phyloP scores from a whole-genome alignment of 2,329 filamentous ascomycete genomes.

The Talaromyces amestolkiae region DNA sequence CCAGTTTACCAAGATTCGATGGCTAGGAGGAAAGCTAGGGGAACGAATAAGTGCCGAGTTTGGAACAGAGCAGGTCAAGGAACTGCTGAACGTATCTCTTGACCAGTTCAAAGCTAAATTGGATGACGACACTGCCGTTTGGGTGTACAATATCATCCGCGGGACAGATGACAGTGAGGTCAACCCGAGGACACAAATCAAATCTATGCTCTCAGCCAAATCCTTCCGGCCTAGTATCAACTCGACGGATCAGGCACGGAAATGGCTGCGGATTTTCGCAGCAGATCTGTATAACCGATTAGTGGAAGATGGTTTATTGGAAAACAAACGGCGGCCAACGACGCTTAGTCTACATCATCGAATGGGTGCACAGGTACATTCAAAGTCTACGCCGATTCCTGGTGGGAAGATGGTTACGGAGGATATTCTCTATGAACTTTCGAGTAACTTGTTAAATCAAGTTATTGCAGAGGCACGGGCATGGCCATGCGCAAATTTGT shows the following conservation, averaged over 20 bases:
- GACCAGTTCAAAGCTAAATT: conserved; percentile 75
- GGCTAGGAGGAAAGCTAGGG: conserved; percentile 91
- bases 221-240: conserved; percentile 85
- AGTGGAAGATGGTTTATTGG: conserved; percentile 84
- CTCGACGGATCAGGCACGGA: conserved; percentile 70
- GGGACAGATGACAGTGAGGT: conserved; percentile 87
- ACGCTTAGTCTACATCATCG: conserved; percentile 83
- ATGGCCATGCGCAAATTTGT: conserved; percentile 91
- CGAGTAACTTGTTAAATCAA: conserved; percentile 72
- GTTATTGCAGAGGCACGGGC: conserved; percentile 73
- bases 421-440: conserved; percentile 67
- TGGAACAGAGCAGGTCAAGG: conserved; percentile 73
- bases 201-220: conserved; percentile 95
- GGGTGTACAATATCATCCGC: conserved; percentile 81
- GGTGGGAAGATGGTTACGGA: conserved; percentile 72
- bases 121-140: conserved; percentile 78
- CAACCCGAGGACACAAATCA: conserved; percentile 86
- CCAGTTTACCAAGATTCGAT: conserved; percentile 93
- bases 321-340: conserved; percentile 81
- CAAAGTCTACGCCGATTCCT: conserved; percentile 73
- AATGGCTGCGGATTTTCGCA: conserved; percentile 87
- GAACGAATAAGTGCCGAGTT: conserved; percentile 81
- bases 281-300: conserved; percentile 88
- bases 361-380: conserved; percentile 69
- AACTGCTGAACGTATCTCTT: conserved; percentile 69